Evolutionary conservation across 2,329 filamentous ascomycete genomes (phyloP).

Genomic region (Monilinia fructigena): DNA sequence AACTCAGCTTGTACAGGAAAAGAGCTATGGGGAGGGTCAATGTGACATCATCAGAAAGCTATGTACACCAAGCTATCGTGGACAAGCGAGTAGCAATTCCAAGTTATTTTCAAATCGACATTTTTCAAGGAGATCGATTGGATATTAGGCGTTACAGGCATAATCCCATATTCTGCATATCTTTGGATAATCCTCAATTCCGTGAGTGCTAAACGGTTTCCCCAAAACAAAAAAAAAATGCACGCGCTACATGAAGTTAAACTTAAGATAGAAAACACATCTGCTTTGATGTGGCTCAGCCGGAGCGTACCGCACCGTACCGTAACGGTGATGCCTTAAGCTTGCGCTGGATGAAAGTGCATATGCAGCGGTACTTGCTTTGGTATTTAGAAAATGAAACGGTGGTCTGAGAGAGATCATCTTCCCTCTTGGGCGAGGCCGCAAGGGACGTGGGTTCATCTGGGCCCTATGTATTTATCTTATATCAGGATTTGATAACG

Average conservation of each 20-base stretch:
- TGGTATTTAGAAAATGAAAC: not conserved
- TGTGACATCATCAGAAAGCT: not conserved
- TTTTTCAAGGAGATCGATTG: not conserved
- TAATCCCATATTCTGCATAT: not conserved
- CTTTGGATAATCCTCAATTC: not conserved
- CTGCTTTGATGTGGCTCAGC: too few relatives aligned
- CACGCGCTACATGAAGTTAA: not conserved
- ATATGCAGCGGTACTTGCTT: slow-evolving; percentile 2
- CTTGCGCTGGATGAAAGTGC: not conserved
- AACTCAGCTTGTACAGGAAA: not conserved
- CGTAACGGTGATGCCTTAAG: too few relatives aligned
- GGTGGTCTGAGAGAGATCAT: slow-evolving; percentile 1
- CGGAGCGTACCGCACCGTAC: too few relatives aligned
- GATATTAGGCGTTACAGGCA: not conserved
- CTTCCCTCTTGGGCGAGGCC: slow-evolving; percentile 5
- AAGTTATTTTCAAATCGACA: not conserved
- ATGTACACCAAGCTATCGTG: not conserved
- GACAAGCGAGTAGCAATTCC: not conserved
- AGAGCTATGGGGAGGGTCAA: not conserved
- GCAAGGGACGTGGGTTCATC: not conserved
- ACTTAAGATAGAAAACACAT: not conserved
- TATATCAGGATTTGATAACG: not conserved
- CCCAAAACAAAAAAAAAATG: not conserved
- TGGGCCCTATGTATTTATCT: not conserved
- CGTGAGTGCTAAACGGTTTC: not conserved